Percentiles rank a stretch among this genome's conserved stretches.
Conservation (phyloP, 2,329 filamentous ascomycete species). For the Xylaria sp. region DNA sequence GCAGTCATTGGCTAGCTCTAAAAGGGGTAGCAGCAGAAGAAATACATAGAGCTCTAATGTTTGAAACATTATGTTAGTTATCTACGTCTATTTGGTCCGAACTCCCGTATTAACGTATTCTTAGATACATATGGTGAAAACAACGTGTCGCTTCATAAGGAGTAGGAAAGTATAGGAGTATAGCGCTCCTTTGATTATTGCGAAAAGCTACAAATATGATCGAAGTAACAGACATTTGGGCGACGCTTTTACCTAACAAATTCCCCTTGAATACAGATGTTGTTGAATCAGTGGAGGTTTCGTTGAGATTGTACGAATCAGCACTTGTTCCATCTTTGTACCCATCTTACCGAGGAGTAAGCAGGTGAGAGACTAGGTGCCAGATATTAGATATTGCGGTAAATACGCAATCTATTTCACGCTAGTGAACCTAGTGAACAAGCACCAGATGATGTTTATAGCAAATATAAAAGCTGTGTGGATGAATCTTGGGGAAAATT, state of each 20-base stretch:
- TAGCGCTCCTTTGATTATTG: too few species aligned
- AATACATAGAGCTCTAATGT: too few species aligned
- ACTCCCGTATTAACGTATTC: too few species aligned
- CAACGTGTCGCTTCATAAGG: neutral
- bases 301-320: neutral
- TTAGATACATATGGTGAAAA: neutral
- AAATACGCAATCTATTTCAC: too few species aligned
- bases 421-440: too few species aligned
- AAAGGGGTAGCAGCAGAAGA: too few species aligned
- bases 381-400: neutral
- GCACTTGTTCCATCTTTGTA: neutral
- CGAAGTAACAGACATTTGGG: neutral
- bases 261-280: neutral
- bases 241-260: neutral
- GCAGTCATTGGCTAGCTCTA: too few species aligned
- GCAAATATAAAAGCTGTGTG: neutral
- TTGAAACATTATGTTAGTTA: too few species aligned
- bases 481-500: too few species aligned
- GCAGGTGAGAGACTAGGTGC: neutral
- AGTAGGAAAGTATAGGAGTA: neutral
- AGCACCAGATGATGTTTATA: neutral
- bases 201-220: too few species aligned
- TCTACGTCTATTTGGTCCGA: too few species aligned
- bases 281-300: neutral
- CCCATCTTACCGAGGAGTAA: neutral